Conservation (phyloP, 2,329 filamentous ascomycete species). For the Ascochyta rabiei region DNA sequence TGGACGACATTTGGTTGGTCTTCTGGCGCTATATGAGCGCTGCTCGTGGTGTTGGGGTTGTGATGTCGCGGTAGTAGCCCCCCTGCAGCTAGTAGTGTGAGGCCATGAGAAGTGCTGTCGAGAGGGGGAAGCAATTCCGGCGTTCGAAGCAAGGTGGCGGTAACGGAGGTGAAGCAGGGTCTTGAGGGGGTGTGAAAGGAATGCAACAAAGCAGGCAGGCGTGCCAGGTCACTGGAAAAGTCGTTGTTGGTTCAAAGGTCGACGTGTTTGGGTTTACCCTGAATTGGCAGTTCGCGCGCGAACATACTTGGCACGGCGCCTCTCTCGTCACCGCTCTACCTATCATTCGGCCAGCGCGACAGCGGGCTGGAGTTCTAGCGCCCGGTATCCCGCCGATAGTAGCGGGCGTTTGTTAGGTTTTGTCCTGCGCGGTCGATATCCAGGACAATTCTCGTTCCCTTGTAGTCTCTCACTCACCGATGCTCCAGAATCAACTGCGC, state of each 20-base stretch:
- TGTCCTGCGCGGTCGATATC: not conserved
- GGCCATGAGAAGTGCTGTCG: constrained; percentile 5
- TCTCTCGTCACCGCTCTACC: constrained; percentile 15
- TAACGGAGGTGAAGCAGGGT: not conserved
- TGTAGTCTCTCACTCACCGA: not conserved
- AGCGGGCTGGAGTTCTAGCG: constrained; percentile 3
- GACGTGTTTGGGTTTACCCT: constrained; percentile 14
- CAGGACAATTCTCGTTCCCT: not conserved
- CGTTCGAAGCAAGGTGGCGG: constrained; percentile 4
- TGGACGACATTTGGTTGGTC: constrained; percentile 1
- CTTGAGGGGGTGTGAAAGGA: constrained; percentile 12
- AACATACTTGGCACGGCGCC: constrained; percentile 12
- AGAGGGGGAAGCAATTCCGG: not conserved
- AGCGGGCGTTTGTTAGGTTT: not conserved
- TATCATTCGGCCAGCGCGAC: not conserved
- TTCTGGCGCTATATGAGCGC: constrained; percentile 9
- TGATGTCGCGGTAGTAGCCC: not conserved
- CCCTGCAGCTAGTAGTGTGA: constrained; percentile 5
- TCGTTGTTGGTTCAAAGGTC: constrained; percentile 12
- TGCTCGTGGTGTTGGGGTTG: not conserved
- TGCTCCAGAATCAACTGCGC: not conserved
- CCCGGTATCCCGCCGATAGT: constrained; percentile 5
- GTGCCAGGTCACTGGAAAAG: constrained; percentile 2
- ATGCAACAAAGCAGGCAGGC: constrained; percentile 5
- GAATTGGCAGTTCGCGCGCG: constrained; percentile 1